A percentile compares a stretch with the other conserved stretches of the same genome.
These are phyloP conservation scores for Hortaea werneckii DNA, from an alignment of 2,329 filamentous ascomycete species.

Conservation along the genomic window DNA sequence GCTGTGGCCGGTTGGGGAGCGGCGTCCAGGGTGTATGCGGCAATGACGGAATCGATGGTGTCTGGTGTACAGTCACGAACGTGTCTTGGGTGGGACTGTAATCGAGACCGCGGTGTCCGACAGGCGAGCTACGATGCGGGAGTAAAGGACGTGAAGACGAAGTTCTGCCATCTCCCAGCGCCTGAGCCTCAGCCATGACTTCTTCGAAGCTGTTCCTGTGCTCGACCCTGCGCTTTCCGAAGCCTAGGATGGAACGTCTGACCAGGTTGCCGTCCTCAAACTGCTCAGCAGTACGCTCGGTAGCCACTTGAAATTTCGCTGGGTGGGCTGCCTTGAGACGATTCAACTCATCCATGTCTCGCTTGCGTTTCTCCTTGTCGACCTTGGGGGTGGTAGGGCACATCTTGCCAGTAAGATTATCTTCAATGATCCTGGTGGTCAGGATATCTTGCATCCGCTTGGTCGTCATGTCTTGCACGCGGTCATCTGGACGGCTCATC, in stretches of 20 bases:
- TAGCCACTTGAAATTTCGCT: neutral
- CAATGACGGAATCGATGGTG: neutral
- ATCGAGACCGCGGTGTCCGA: neutral
- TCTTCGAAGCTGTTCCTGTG: constrained; percentile 1
- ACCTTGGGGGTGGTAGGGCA: neutral
- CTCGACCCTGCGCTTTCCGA: too few species aligned
- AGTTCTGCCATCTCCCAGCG: neutral
- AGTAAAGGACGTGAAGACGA: neutral
- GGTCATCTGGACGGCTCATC: neutral
- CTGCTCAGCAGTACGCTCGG: neutral
- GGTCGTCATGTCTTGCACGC: neutral
- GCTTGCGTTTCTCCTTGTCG: neutral
- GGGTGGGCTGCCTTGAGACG: neutral
- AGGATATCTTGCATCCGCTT: neutral
- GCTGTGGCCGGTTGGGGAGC: neutral
- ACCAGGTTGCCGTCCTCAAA: neutral
- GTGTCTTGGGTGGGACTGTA: neutral
- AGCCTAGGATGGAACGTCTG: neutral
- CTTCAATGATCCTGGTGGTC: neutral
- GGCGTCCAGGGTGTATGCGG: neutral
- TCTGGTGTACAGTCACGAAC: neutral
- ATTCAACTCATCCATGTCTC: neutral
- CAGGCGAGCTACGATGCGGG: neutral
- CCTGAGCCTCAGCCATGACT: neutral
- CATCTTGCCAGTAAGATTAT: neutral